A percentile compares a stretch with the other conserved stretches of the same genome.
Conservation (phyloP, 2,329 filamentous ascomycete species). For the Pseudocercospora pini-densiflorae region DNA sequence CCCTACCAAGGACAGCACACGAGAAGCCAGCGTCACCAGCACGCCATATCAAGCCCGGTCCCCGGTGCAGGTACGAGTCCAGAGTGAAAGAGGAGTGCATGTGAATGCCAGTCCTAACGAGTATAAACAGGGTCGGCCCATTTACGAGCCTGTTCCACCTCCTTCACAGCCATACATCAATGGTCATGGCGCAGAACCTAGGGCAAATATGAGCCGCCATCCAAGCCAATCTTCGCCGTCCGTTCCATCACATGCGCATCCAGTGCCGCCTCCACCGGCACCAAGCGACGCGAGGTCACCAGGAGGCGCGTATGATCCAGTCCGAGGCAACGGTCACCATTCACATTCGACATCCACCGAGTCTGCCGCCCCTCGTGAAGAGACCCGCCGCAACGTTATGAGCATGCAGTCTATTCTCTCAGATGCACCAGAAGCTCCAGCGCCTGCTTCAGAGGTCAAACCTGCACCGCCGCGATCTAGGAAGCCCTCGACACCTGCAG, state of each 20-base stretch:
- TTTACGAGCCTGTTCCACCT: conserved; percentile 28
- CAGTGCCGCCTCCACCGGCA: conserved; percentile 31
- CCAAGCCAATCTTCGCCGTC: conserved; percentile 35
- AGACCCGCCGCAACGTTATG: conserved; percentile 93
- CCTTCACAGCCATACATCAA: conserved; percentile 31
- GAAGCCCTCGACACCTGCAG: conserved; percentile 16
- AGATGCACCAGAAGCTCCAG: conserved; percentile 46
- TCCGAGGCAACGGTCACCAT: conserved; percentile 34
- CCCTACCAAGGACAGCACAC: conserved; percentile 51
- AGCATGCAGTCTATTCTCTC: conserved; percentile 73
- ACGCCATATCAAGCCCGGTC: conserved; percentile 44
- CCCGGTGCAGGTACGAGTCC: conserved; percentile 33
- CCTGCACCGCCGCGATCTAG: conserved; percentile 11
- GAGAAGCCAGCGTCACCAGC: conserved; percentile 36
- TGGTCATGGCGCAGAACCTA: conserved; percentile 29
- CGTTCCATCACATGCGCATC: conserved; percentile 34
- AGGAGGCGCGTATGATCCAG: conserved; percentile 34
- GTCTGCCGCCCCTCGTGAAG: conserved; percentile 58
- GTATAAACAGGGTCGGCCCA: conserved; percentile 27
- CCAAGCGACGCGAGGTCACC: conserved; percentile 43
- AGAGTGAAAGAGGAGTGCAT: neutral
- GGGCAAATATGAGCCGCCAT: conserved; percentile 27
- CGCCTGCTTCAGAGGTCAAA: conserved; percentile 11
- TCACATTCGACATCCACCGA: conserved; percentile 34
- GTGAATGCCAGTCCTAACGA: conserved; percentile 4